Conservation (phyloP, 805 yeast genomes). For the Candida montana region DNA sequence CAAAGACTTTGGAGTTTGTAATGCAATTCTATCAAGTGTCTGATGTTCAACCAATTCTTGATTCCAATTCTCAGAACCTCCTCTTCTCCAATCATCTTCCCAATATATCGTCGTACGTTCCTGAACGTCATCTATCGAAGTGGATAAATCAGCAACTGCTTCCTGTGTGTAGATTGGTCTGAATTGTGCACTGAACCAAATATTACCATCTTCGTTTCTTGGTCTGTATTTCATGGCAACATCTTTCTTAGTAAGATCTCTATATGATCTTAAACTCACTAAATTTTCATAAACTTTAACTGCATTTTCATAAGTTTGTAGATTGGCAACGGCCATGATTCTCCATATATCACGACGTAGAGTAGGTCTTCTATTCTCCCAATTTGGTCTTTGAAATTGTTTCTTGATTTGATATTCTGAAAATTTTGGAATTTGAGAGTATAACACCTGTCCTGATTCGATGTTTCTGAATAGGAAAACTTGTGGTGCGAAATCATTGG, state of each 20-base stretch:
- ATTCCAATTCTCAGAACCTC: conserved; percentile 73
- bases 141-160: conserved; percentile 77
- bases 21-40: conserved; percentile 44
- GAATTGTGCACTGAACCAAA: conserved; percentile 83
- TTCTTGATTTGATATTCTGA: conserved; percentile 36
- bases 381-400: conserved; percentile 78
- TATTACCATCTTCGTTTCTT: conserved; percentile 69
- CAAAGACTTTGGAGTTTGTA: conserved; percentile 63
- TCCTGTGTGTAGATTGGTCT: conserved; percentile 90
- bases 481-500: conserved; percentile 72
- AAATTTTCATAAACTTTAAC: conserved; percentile 69
- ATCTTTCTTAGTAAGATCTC: conserved; percentile 57
- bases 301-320: conserved; percentile 56
- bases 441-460: conserved; percentile 84
- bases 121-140: conserved; percentile 60
- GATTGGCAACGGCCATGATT: conserved; percentile 77
- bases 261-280: conserved; percentile 63
- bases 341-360: conserved; percentile 87
- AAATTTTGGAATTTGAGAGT: conserved; percentile 76
- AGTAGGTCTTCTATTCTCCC: conserved; percentile 81
- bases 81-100: conserved; percentile 88
- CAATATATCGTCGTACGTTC: conserved; percentile 48
- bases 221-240: conserved; percentile 66
- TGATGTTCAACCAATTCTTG: conserved; percentile 52
- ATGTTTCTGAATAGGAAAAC: conserved; percentile 78